phyloP scores from a whole-genome alignment of 2,329 filamentous ascomycete species.

The Chaetomium globosum region DNA sequence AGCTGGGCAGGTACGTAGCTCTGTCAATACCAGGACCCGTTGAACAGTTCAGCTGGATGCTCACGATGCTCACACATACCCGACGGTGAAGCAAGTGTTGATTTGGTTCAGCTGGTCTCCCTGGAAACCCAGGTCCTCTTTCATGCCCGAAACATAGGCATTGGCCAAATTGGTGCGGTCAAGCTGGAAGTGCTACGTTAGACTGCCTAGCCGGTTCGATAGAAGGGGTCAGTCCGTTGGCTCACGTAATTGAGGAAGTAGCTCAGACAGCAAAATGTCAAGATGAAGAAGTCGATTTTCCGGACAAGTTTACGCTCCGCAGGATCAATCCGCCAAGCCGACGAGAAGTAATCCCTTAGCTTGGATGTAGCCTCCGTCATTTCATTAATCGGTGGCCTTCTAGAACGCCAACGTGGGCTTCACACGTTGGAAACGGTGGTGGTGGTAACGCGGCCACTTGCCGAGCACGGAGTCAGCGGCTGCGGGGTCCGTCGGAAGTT shows the following conservation, averaged over 20 bases:
- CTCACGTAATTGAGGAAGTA: constrained; percentile 59
- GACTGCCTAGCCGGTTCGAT: background rate
- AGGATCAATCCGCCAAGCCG: constrained; percentile 37
- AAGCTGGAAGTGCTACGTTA: constrained; percentile 40
- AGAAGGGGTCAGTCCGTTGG: background rate
- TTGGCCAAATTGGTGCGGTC: constrained; percentile 57
- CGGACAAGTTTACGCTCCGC: constrained; percentile 52
- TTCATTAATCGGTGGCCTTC: background rate
- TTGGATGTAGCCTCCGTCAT: constrained; percentile 19
- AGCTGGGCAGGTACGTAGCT: constrained; percentile 26
- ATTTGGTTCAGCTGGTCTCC: constrained; percentile 57
- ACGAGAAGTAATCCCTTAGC: constrained; percentile 42
- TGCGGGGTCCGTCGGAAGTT: background rate
- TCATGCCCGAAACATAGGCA: constrained; percentile 59
- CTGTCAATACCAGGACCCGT: background rate
- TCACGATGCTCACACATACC: constrained; percentile 39
- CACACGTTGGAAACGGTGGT: background rate
- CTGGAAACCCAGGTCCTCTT: constrained; percentile 53
- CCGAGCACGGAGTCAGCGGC: background rate
- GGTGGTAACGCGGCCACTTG: background rate
- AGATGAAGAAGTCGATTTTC: constrained; percentile 66
- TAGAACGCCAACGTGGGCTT: background rate
- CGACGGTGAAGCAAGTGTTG: constrained; percentile 54
- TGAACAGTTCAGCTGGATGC: background rate
- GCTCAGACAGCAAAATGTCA: constrained; percentile 64